Base-by-base conservation (phyloP, 805 yeast species). In the Jamesozyma piceae region DNA sequence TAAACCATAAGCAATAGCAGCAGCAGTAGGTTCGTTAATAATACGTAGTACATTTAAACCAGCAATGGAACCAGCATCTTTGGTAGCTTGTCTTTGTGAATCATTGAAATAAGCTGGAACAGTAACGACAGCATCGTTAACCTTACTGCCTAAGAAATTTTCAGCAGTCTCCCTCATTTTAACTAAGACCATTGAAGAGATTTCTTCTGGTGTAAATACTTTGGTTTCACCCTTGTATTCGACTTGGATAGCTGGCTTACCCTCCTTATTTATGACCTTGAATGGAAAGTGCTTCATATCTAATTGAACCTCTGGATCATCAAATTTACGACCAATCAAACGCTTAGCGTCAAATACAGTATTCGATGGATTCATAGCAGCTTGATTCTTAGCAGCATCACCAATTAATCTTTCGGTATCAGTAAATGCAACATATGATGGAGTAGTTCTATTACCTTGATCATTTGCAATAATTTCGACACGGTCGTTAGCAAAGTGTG, bases 381-480 rank as follows among this genome's bases (percentile, higher is more conserved):
- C 96, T 73, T 88, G 97, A 71, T 89, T 88, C 81, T 88, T 88
- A 52, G 96, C 97, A 54, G 96, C 90, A 67, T 48, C 51, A 48
- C 51, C 51, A 35, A 48, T 48, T 21, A 45, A 43, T 48, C 51
- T 48, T 72, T 90, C 97, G 43, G 83, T 77, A 54, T 83, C 92
- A 42, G 95, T 85, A 74, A 88, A 88, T 35, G 95, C 95, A 44
- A 89, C 97, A 65, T 82, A 89, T 27, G 96, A 89, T 45, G 97
- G 96, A 44, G 97, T 89, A 47, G 89, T 88, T 77, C 97, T 86
- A 78, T 88, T 88, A 80, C 97, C 97, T 75, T 88, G 97, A 68
- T 89, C 97, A 66, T 88, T 88, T 60, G 97, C 95, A 64, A 88
- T 84, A 67, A 88, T 89, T 71, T 89, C 97, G 42, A 89, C 97